Percentiles rank a stretch among this genome's conserved stretches.
phyloP scores from a whole-genome alignment of 345 rosid genomes.

The Rhizophora apiculata region DNA sequence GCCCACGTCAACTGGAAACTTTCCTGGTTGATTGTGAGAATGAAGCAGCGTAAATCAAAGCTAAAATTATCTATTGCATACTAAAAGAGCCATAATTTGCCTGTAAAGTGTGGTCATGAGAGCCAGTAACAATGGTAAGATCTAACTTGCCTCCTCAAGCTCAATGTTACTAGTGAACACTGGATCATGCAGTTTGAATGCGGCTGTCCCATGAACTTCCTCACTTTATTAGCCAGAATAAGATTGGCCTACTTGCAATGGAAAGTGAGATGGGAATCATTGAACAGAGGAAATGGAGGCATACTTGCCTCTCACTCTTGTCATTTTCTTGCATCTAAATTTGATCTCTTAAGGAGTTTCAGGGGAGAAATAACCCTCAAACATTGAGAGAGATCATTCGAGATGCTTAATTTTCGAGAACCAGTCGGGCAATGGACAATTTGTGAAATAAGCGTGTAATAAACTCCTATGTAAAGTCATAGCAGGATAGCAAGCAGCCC shows the following conservation, averaged over 20 bases:
- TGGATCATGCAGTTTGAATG: conserved; percentile 33
- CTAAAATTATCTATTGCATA: background rate
- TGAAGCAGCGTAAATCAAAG: background rate
- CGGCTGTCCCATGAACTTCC: conserved; percentile 12
- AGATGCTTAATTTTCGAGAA: conserved; percentile 1
- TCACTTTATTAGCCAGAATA: too few relatives aligned
- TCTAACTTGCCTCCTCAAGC: conserved; percentile 25
- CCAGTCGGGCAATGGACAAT: too few relatives aligned
- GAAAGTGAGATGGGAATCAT: too few relatives aligned
- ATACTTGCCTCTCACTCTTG: background rate
- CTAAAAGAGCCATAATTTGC: background rate
- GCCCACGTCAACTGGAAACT: too few relatives aligned
- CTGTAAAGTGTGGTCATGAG: background rate
- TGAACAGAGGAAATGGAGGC: background rate
- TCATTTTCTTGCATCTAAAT: conserved; percentile 16
- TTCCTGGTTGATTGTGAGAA: background rate
- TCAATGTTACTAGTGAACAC: conserved; percentile 34
- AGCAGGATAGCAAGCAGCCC: background rate
- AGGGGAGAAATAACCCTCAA: conserved; percentile 25
- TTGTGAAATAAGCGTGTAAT: background rate
- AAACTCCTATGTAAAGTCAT: background rate
- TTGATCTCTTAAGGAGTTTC: conserved; percentile 21
- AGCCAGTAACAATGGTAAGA: too few relatives aligned
- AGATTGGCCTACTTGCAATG: too few relatives aligned
- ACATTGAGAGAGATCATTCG: background rate